Evolutionary conservation across 441 rosid species (phyloP).

Genomic region (Populus hybrid): DNA sequence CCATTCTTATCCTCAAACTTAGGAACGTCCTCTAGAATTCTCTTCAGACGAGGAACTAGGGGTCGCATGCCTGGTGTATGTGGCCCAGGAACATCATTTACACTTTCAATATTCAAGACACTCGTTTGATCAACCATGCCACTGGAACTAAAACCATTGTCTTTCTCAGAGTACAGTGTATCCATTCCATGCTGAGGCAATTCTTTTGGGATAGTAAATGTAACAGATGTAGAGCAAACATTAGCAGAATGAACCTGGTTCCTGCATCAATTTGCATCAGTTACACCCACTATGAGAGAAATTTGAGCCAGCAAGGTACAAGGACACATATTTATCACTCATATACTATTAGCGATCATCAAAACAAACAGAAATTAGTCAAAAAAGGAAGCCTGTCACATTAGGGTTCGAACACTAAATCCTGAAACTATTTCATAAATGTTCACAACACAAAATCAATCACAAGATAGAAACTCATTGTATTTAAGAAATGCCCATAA

Average conservation of each 20-base stretch:
- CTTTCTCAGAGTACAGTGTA: conserved; percentile 28
- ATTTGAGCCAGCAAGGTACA: neutral
- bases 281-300: neutral
- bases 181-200: conserved; percentile 18
- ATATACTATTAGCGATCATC: neutral
- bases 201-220: conserved; percentile 15
- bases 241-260: conserved; percentile 16
- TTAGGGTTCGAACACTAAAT: neutral
- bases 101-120: conserved; percentile 23
- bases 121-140: conserved; percentile 22
- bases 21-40: conserved; percentile 52
- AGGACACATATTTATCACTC: neutral
- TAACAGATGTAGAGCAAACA: conserved; percentile 23
- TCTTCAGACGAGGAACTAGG: conserved; percentile 60
- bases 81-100: conserved; percentile 56
- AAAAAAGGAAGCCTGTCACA: neutral
- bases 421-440: neutral
- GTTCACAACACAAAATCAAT: neutral
- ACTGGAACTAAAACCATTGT: conserved; percentile 23
- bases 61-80: conserved; percentile 74
- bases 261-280: conserved; percentile 30
- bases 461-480: neutral
- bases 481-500: neutral
- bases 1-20: conserved; percentile 32
- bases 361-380: neutral